A percentile compares a stretch with the other conserved stretches of the same genome.
Conservation (phyloP, 805 yeast genomes). For the Lipomyces oligophaga region DNA sequence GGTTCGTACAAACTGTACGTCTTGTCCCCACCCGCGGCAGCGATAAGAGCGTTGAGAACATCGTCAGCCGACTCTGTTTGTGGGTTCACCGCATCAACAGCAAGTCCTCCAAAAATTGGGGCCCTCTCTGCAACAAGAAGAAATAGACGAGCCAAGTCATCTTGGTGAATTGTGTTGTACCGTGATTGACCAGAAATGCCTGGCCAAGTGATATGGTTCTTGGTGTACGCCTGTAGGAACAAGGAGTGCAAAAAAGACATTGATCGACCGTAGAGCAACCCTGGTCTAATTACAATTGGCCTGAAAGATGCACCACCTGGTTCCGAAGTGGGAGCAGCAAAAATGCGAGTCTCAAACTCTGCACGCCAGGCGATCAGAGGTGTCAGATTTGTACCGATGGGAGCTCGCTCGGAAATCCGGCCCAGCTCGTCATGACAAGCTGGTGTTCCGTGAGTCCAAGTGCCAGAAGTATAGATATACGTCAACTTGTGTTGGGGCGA, state of each 20-base stretch:
- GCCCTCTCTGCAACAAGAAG: constrained; percentile 12
- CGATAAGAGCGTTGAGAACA: constrained; percentile 11
- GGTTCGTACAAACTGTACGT: constrained; percentile 9
- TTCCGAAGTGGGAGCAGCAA: constrained; percentile 5
- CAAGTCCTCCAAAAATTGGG: constrained; percentile 12
- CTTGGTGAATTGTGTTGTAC: constrained; percentile 15
- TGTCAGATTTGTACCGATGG: constrained; percentile 9
- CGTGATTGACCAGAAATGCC: constrained; percentile 11
- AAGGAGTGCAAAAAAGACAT: constrained; percentile 7
- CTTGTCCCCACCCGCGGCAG: constrained; percentile 10
- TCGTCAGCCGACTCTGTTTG: constrained; percentile 10
- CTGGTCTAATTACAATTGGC: constrained; percentile 16
- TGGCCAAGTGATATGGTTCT: constrained; percentile 15
- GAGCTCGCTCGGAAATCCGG: constrained; percentile 14
- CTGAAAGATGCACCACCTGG: constrained; percentile 8
- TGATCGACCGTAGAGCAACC: constrained; percentile 17
- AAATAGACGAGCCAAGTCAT: constrained; percentile 12
- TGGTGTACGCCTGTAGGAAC: constrained; percentile 7
- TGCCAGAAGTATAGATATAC: constrained; percentile 14
- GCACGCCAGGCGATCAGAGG: constrained; percentile 17
- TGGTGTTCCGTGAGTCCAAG: constrained; percentile 18
- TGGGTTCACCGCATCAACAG: constrained; percentile 15
- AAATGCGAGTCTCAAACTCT: constrained; percentile 10
- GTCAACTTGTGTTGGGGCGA: constrained; percentile 11
- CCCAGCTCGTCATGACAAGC: constrained; percentile 3